Conservation (phyloP, 768 basidiomycete genomes). For the Rhodotorula diobovata region DNA sequence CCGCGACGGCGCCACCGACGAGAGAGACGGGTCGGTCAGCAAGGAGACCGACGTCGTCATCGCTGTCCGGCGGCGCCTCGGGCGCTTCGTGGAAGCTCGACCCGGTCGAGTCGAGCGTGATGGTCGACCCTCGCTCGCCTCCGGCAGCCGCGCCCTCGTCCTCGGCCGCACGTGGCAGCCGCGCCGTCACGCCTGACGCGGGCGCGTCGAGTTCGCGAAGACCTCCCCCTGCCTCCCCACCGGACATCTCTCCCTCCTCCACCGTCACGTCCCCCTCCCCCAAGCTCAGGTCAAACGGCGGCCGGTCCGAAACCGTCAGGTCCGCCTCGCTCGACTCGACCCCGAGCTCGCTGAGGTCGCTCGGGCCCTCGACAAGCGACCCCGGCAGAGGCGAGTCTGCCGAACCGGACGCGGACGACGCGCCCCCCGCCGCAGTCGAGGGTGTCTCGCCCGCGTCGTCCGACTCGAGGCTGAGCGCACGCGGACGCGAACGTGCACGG, state of each 20-base stretch:
- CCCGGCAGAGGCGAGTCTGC: constrained; percentile 4
- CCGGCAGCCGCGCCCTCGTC: background rate
- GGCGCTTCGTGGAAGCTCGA: constrained; percentile 29
- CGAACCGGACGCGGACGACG: background rate
- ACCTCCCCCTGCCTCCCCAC: too few relatives aligned
- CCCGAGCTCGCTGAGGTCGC: background rate
- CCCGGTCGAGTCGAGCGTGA: constrained; percentile 8
- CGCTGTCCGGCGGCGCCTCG: background rate
- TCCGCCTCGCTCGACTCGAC: background rate
- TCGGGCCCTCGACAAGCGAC: background rate
- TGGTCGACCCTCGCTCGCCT: background rate
- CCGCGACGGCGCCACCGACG: background rate
- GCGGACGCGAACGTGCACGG: background rate
- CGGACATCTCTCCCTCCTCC: background rate
- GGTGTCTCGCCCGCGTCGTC: background rate
- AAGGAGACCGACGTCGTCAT: constrained; percentile 1
- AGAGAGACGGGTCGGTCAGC: background rate
- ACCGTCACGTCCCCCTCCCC: background rate
- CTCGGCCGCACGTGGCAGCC: too few relatives aligned
- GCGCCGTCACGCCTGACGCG: too few relatives aligned
- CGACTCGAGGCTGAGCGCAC: constrained; percentile 1
- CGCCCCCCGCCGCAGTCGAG: background rate
- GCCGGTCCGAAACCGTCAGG: background rate
- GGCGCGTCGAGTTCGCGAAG: too few relatives aligned
- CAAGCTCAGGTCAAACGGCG: constrained; percentile 18